phyloP scores from a whole-genome alignment of 805 yeast genomes.

The Diddensiella santjacobensis region DNA sequence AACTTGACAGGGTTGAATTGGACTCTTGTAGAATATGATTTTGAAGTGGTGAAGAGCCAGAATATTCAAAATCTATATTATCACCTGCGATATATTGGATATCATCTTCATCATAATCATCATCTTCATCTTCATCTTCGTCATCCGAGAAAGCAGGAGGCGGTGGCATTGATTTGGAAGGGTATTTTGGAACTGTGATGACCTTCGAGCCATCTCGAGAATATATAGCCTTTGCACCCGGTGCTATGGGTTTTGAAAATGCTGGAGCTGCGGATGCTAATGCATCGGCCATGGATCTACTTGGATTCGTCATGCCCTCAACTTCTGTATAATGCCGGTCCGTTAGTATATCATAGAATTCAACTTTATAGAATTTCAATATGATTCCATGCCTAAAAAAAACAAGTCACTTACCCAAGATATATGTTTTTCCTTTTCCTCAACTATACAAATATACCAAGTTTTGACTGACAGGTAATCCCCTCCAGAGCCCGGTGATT shows the following conservation, averaged over 20 bases:
- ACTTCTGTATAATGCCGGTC: background rate
- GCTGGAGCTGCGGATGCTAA: slow-evolving; percentile 23
- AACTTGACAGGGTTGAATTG: background rate
- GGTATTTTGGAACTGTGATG: slow-evolving; percentile 20
- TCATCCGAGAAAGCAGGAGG: background rate
- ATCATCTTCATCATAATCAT: slow-evolving; percentile 17
- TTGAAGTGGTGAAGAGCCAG: slow-evolving; percentile 3
- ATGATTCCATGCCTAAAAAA: background rate
- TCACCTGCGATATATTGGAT: slow-evolving; percentile 29
- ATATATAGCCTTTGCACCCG: slow-evolving; percentile 24
- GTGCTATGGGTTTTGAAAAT: slow-evolving; percentile 21
- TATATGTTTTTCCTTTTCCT: too few species aligned
- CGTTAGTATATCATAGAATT: too few species aligned
- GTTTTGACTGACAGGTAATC: too few species aligned
- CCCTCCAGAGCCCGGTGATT: too few species aligned
- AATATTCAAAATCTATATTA: slow-evolving; percentile 34
- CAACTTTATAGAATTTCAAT: too few species aligned
- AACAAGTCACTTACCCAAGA: too few species aligned
- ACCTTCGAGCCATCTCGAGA: slow-evolving; percentile 24
- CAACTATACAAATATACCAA: too few species aligned
- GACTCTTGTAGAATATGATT: background rate
- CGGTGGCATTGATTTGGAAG: background rate
- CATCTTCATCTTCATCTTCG: slow-evolving; percentile 9
- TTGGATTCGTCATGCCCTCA: background rate
- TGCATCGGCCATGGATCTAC: slow-evolving; percentile 11